Percentiles rank a stretch among this genome's conserved stretches.
Evolutionary conservation across 2,329 filamentous ascomycete species (phyloP).

Genomic region (Trichoderma guizhouense): DNA sequence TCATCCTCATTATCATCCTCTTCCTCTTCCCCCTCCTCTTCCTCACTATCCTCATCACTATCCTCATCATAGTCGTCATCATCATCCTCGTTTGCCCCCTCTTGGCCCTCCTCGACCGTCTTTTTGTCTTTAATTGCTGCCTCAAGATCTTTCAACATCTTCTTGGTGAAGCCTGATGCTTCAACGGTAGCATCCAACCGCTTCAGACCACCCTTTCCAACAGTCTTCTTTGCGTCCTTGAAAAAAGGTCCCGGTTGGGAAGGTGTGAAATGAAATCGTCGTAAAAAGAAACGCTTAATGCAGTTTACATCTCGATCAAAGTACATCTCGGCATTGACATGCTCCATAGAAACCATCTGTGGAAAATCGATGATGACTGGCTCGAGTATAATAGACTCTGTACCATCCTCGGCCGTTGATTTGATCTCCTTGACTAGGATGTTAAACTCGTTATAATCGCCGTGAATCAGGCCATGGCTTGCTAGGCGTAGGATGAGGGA

Average conservation of each 20-base stretch:
- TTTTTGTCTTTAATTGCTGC: constrained; percentile 81
- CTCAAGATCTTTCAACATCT: constrained; percentile 93
- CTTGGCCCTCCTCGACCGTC: constrained; percentile 39
- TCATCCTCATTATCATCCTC: constrained; percentile 17
- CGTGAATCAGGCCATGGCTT: constrained; percentile 85
- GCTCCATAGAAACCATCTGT: constrained; percentile 95
- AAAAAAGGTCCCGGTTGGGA: constrained; percentile 83
- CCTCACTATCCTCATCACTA: constrained; percentile 29
- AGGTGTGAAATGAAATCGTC: constrained; percentile 82
- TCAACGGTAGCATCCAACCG: constrained; percentile 85
- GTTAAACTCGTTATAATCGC: constrained; percentile 99
- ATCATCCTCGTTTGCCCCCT: constrained; percentile 27
- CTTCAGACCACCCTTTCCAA: constrained; percentile 61
- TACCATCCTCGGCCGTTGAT: constrained; percentile 37
- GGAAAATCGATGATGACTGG: constrained; percentile 96
- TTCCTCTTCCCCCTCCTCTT: constrained; percentile 23
- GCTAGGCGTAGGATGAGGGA: constrained; percentile 80
- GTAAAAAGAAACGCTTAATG: constrained; percentile 89
- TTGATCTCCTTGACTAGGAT: constrained; percentile 82
- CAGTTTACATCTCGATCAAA: constrained; percentile 95
- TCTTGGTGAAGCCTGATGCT: constrained; percentile 92
- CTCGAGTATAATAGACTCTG: constrained; percentile 52
- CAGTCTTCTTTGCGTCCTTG: constrained; percentile 72
- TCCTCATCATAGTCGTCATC: constrained; percentile 31
- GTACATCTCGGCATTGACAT: constrained; percentile 91